phyloP scores from a whole-genome alignment of 2,329 filamentous ascomycete genomes.

The Clonostachys chloroleuca region DNA sequence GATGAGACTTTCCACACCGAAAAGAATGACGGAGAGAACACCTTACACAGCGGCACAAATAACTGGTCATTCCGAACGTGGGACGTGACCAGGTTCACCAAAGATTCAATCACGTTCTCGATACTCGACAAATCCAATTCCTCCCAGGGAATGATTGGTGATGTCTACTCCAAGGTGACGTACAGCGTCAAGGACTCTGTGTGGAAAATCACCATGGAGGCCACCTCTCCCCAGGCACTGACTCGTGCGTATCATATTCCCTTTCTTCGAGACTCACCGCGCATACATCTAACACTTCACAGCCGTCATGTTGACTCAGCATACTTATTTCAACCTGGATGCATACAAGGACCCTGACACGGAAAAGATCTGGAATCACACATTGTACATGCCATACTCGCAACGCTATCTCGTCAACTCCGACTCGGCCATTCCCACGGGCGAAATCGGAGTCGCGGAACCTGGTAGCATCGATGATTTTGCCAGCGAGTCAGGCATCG shows the following conservation, averaged over 20 bases:
- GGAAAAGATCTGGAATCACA: constrained; percentile 55
- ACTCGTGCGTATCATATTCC: constrained; percentile 25
- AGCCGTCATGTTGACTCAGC: constrained; percentile 60
- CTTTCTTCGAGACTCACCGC: background rate
- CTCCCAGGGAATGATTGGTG: constrained; percentile 56
- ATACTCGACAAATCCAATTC: constrained; percentile 55
- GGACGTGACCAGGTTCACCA: constrained; percentile 50
- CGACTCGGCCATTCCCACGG: constrained; percentile 53
- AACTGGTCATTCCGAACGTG: constrained; percentile 62
- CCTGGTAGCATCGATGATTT: constrained; percentile 59
- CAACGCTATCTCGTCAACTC: constrained; percentile 52
- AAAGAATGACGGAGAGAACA: constrained; percentile 49
- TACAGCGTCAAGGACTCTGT: constrained; percentile 54
- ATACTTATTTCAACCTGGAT: constrained; percentile 67
- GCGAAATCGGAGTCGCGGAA: constrained; percentile 52
- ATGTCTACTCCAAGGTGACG: constrained; percentile 56
- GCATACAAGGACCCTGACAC: constrained; percentile 55
- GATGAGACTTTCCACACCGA: constrained; percentile 45
- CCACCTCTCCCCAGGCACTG: constrained; percentile 42
- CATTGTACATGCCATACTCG: constrained; percentile 58
- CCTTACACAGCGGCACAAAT: constrained; percentile 53
- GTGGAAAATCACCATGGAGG: constrained; percentile 58
- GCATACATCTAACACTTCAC: background rate
- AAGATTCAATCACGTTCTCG: constrained; percentile 60
- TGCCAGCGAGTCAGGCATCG: constrained; percentile 54